Conservation (phyloP, 805 yeast genomes). For the Cyberlindnera subsufficiens region DNA sequence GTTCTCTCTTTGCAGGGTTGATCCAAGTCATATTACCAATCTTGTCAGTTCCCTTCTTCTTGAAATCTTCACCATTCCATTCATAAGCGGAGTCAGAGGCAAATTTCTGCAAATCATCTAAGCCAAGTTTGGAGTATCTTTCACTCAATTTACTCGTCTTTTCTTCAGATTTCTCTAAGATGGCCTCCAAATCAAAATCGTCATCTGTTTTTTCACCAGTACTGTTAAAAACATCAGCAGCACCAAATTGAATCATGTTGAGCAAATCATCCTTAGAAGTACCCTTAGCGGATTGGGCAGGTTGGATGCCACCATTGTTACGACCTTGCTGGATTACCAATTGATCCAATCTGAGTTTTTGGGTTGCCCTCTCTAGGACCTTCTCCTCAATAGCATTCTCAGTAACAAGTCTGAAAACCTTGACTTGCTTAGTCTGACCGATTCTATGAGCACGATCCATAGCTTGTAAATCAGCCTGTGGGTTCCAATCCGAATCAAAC, state of each 20-base stretch:
- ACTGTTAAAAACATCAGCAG: constrained; percentile 48
- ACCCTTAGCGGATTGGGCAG: constrained; percentile 28
- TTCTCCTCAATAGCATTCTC: constrained; percentile 83
- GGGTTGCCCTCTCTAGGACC: constrained; percentile 76
- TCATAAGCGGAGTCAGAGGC: constrained; percentile 73
- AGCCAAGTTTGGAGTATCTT: constrained; percentile 61
- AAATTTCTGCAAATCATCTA: constrained; percentile 75
- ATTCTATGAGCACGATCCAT: constrained; percentile 89
- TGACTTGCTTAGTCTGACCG: constrained; percentile 81
- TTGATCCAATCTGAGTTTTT: constrained; percentile 72
- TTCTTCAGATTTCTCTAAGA: constrained; percentile 54
- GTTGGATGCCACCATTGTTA: constrained; percentile 19
- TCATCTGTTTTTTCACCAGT: constrained; percentile 30
- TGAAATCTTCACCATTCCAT: constrained; percentile 84
- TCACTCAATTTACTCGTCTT: constrained; percentile 57
- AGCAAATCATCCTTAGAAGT: constrained; percentile 66
- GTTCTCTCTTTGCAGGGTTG: constrained; percentile 78
- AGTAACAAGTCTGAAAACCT: constrained; percentile 70
- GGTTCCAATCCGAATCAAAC: constrained; percentile 84
- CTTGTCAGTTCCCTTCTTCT: constrained; percentile 49
- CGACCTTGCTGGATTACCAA: constrained; percentile 79
- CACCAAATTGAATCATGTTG: constrained; percentile 82
- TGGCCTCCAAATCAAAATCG: constrained; percentile 54
- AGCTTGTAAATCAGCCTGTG: constrained; percentile 84
- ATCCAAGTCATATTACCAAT: constrained; percentile 60